Evolutionary conservation across 139 green algal genomes (phyloP), one percentile per base, ranked within the genome.

Genomic region (Chlamydomonas sphaeroides): DNA sequence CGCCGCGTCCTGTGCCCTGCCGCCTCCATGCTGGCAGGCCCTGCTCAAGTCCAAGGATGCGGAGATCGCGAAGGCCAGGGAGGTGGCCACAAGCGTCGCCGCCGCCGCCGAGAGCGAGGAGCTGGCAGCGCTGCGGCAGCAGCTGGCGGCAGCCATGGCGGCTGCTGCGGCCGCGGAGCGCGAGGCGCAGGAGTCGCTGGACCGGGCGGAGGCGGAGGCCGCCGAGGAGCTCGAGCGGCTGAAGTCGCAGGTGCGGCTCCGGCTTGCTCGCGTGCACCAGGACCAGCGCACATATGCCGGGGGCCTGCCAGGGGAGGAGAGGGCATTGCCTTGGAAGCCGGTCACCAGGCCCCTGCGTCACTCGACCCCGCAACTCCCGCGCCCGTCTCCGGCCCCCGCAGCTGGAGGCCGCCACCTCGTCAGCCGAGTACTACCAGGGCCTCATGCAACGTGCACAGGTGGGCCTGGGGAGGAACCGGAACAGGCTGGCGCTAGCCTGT

Each of bases 41-140:
- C 84, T 92, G 48, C 80, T 92, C 35, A 71, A 83, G 20, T 75
- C 73, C 57, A 90, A 90, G 76, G 88, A 92, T 36, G 88, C 79
- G 5, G 88, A 92, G 71, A 71, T 92, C 18, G 53, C 73, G 5
- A 39, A 71, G 23, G 79, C 79, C 23, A 33, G 62, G 7, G 88
- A 90, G 32, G 63, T 48, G 7, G 79, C 78, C 11, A n/a, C 61
- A 21, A 77, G 48, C 3, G 70, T 78, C 6, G 53, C 83, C 36
- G 85, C 66, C 53, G 71, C 78, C 6, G 56, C 68, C 53, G 71
- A 80, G 70, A 77, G 62, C 45, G 75, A 72, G 42, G 67, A 80
- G 56, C 67, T 75, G 41, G 62, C 65, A 59, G 70, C 61, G 61
- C 61, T 86, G 33, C 68, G 70, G 42, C 53, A 68, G 49, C 57